Percentiles rank a stretch among this genome's conserved stretches.
These are phyloP conservation scores for Strigomonas galati DNA, from an alignment of 208 protist genomes.

Conservation along the genomic window DNA sequence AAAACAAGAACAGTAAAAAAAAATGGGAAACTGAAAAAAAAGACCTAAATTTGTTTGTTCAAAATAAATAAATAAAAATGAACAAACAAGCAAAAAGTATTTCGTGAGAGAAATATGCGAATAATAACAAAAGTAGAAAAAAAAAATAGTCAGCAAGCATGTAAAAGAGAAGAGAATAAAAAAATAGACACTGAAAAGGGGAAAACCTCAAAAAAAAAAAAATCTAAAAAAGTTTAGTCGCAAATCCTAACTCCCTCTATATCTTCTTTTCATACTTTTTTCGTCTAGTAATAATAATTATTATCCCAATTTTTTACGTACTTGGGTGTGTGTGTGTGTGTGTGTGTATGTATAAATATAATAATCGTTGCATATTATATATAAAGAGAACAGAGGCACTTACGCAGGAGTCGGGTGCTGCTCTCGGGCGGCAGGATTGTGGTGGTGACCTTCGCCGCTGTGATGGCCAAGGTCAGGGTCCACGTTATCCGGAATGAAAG, in stretches of 20 bases:
- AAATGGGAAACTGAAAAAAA: not conserved
- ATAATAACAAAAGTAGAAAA: not conserved
- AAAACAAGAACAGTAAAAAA: not conserved
- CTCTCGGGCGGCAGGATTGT: no score
- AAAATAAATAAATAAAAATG: not conserved
- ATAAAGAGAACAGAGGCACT: not conserved
- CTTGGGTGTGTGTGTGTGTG: no score
- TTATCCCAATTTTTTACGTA: no score
- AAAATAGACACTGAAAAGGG: not conserved
- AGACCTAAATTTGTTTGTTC: not conserved
- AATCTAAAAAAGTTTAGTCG: not conserved
- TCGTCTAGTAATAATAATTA: not conserved
- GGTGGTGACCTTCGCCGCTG: not conserved
- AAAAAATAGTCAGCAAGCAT: not conserved
- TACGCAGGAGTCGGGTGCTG: no score
- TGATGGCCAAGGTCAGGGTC: constrained; percentile 1
- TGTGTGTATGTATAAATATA: no score
- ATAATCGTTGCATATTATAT: no score
- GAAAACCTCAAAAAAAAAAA: not conserved
- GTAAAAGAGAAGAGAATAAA: not conserved
- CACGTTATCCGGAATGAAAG: constrained; percentile 18
- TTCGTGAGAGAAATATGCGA: not conserved
- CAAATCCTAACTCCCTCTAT: not conserved
- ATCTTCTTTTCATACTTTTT: not conserved
- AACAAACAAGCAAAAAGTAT: not conserved